Evolutionary conservation across 345 rosid species (phyloP).

Genomic region (Moringa oleifera): DNA sequence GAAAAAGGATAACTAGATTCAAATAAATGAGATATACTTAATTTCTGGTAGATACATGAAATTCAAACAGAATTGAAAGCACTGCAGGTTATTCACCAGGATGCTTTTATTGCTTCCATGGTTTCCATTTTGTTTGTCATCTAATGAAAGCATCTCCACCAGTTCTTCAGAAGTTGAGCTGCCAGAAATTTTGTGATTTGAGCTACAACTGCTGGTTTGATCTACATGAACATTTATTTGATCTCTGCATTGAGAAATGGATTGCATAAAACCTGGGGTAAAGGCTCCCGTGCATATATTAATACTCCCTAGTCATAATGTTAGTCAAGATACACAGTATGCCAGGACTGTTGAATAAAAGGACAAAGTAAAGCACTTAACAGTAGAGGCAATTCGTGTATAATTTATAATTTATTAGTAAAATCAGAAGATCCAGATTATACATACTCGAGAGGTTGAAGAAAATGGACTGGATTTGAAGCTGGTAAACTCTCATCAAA

Average conservation of each 20-base stretch:
- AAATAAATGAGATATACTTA: no score
- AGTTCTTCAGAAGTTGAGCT: not conserved
- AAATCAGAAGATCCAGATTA: not conserved
- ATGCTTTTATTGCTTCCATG: not conserved
- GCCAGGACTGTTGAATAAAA: not conserved
- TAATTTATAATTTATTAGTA: not conserved
- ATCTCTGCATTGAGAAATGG: no score
- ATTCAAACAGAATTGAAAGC: not conserved
- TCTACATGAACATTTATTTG: no score
- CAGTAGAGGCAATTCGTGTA: not conserved
- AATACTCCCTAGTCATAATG: no score
- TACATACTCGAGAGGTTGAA: slow-evolving; percentile 43
- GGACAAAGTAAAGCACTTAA: not conserved
- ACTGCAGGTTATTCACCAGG: not conserved
- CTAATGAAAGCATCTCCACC: not conserved
- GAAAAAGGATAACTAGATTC: not conserved
- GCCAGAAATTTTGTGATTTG: not conserved
- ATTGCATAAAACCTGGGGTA: no score
- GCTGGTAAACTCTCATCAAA: slow-evolving; percentile 32
- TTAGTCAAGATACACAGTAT: no score
- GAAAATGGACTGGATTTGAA: slow-evolving; percentile 46
- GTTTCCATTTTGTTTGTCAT: not conserved
- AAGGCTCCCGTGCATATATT: no score
- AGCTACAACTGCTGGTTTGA: no score
- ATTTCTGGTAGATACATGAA: not conserved